Evolutionary conservation across 2,329 filamentous ascomycete genomes (phyloP), one percentile per base, ranked within the genome.

Genomic region (Verticillium tricorpus): DNA sequence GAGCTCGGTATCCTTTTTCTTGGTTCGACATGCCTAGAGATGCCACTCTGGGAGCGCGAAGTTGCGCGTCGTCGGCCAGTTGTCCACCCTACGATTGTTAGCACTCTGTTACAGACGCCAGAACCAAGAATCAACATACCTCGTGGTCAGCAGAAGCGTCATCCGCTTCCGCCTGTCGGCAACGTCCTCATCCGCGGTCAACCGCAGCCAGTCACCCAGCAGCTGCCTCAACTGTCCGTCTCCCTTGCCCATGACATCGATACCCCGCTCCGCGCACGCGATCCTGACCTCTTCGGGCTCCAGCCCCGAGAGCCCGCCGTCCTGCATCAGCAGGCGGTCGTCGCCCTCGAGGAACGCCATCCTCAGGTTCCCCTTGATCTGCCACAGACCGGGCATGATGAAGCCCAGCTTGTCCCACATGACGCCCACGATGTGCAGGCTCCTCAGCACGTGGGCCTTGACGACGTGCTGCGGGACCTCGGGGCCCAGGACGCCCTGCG

Each of bases 231-330:
- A 69, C 63, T 85, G 83, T 1, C 75, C 73, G 68, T 91, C 86
- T 25, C 83, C 85, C 62, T 82, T 82, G 2, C 76, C 82, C 31
- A 85, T 66, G 11, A 85, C 80, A 67, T 85, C 77, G 39, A 90
- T 80, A 1, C 89, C 91, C 15, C 90, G 82, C 66, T 92, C 90
- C 62, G 86, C 81, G 68, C 89, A 90, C 15, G 91, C 91, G 63
- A 92, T 82, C 63, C 78, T 76, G 22, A 93, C 76, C 78, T 96
- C 92, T 45, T 85, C 83, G 8, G 75, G 75, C 65, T 82, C 82
- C 67, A 96, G 76, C 25, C 76, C 82, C 3, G 71, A 66, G 5
- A 84, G 81, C 0, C 88, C 90, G 1, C 90, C 90, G 56, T 85
- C 83, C 40, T 80, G 77, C 19, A 81, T 69, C 57, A 97, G 82